Evolutionary conservation across 2,329 filamentous ascomycete genomes (phyloP).

Genomic region (Scytalidium lignicola): DNA sequence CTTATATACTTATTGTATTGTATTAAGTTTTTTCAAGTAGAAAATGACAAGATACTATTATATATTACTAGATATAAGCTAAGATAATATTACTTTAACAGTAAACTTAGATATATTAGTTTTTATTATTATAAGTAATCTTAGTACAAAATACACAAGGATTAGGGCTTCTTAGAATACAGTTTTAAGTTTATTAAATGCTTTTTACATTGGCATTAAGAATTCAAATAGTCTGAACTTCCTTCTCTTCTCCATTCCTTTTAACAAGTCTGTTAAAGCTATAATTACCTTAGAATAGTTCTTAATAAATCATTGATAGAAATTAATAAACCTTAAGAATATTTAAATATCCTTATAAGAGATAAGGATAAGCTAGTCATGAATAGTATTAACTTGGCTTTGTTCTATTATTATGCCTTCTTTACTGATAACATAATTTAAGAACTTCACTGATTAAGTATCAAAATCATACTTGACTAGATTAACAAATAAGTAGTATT

Average conservation of each 20-base stretch:
- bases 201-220: background rate
- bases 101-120: background rate
- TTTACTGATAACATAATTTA: constrained; percentile 11
- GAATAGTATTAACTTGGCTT: constrained; percentile 11
- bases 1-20: background rate
- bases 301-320: constrained; percentile 27
- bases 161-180: background rate
- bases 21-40: background rate
- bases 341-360: constrained; percentile 18
- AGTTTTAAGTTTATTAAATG: background rate
- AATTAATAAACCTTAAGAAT: constrained; percentile 29
- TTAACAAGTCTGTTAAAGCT: background rate
- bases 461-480: constrained; percentile 13
- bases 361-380: constrained; percentile 11
- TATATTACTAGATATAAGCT: background rate
- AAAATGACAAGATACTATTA: background rate
- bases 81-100: background rate
- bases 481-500: constrained; percentile 2
- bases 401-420: constrained; percentile 14
- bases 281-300: constrained; percentile 13
- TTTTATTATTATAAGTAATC: background rate
- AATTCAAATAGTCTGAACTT: background rate
- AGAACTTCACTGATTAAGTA: constrained; percentile 14
- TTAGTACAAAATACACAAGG: background rate
- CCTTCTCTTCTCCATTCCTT: background rate